phyloP scores from a whole-genome alignment of 225 moss, liverwort and hornwort genomes.

The Marchantia paleacea region DNA sequence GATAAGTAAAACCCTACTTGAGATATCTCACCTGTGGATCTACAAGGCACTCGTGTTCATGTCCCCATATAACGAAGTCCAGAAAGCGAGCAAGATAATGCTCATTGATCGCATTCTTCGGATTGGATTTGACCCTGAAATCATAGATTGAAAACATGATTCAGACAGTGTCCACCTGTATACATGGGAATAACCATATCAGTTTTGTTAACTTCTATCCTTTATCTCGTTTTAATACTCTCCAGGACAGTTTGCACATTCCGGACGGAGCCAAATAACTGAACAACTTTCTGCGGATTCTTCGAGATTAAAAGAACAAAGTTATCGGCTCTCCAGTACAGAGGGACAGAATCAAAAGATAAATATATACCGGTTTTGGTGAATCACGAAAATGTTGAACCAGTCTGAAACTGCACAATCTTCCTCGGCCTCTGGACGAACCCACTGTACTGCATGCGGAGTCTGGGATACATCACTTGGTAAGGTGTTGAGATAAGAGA shows the following conservation, averaged over 20 bases:
- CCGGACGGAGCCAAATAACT: not conserved
- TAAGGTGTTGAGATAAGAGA: not conserved
- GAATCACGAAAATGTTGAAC: slow-evolving; percentile 99
- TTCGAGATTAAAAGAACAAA: not conserved
- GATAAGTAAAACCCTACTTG: not conserved
- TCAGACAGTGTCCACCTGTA: not conserved
- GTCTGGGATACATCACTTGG: slow-evolving; percentile 47
- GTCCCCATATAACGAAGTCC: slow-evolving; percentile 96
- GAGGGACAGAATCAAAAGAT: not conserved
- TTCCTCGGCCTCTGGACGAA: slow-evolving; percentile 81
- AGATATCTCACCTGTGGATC: slow-evolving; percentile 72
- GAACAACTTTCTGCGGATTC: not conserved
- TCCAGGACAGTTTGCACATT: not conserved
- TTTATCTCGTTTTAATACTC: not conserved
- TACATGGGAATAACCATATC: too few relatives aligned
- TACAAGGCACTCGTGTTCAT: slow-evolving; percentile 97
- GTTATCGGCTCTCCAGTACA: not conserved
- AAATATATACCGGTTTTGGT: slow-evolving; percentile 71
- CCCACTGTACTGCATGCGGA: slow-evolving; percentile 97
- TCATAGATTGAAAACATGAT: not conserved
- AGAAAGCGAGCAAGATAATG: slow-evolving; percentile 85
- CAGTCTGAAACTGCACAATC: slow-evolving; percentile 69
- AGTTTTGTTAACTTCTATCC: not conserved
- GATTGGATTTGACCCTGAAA: slow-evolving; percentile 89
- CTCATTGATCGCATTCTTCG: slow-evolving; percentile 97